Conservation (phyloP, 2,329 filamentous ascomycete species). For the Colletotrichum navitas region DNA sequence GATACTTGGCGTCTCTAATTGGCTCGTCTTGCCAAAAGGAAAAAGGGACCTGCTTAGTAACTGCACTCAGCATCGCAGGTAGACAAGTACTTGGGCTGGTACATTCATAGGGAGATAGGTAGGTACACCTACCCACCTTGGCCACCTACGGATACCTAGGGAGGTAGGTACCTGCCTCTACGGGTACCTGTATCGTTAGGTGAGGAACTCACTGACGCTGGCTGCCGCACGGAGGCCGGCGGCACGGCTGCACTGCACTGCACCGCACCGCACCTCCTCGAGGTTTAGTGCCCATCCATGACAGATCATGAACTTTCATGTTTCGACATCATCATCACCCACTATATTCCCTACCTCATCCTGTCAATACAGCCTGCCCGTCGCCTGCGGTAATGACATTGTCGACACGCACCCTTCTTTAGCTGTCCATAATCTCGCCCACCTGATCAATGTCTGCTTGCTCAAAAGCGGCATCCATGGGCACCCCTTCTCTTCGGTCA, state of each 20-base stretch:
- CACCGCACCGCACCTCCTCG: not conserved
- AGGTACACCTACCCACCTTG: no score
- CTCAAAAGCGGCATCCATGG: conserved; percentile 35
- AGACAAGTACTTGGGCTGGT: not conserved
- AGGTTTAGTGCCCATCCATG: conserved; percentile 9
- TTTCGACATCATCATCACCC: conserved; percentile 17
- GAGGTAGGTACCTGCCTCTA: no score
- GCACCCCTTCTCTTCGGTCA: conserved; percentile 33
- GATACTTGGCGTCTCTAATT: conserved; percentile 6
- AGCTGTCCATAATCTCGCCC: not conserved
- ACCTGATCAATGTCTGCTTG: conserved; percentile 35
- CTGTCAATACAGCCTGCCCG: not conserved
- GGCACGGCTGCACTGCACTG: conserved; percentile 2
- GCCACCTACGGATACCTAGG: no score
- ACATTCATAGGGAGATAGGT: no score
- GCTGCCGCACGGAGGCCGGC: conserved; percentile 22
- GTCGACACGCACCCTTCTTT: not conserved
- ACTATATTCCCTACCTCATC: not conserved
- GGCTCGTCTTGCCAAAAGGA: not conserved
- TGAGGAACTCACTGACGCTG: not conserved
- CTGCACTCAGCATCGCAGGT: not conserved
- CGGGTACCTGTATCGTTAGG: no score
- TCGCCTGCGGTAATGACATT: conserved; percentile 24
- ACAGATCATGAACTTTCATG: conserved; percentile 28
- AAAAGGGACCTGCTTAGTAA: conserved; percentile 13